phyloP scores from a whole-genome alignment of 306 rosid species.

The Delonix regia region DNA sequence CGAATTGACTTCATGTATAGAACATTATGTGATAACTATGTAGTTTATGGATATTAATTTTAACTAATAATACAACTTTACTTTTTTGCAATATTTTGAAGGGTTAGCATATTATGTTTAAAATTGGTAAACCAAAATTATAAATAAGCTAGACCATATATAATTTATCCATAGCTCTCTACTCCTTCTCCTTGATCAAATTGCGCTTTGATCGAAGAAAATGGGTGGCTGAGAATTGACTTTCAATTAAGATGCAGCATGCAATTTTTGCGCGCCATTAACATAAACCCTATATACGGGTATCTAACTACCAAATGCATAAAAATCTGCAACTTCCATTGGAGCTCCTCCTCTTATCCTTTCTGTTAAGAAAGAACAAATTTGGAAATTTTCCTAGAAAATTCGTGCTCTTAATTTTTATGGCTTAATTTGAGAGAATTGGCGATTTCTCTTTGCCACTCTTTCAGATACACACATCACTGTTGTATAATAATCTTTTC shows the following conservation, averaged over 20 bases:
- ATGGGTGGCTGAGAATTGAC: not conserved
- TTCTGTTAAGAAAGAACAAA: not conserved
- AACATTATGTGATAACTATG: too few relatives aligned
- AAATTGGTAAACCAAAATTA: too few relatives aligned
- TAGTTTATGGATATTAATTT: too few relatives aligned
- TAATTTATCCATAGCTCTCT: too few relatives aligned
- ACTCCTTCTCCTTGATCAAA: too few relatives aligned
- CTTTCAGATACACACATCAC: conserved; percentile 1
- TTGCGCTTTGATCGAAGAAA: too few relatives aligned
- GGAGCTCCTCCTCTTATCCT: not conserved
- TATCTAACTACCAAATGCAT: not conserved
- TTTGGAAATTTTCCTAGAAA: not conserved
- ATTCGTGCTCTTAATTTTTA: not conserved
- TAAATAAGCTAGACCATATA: too few relatives aligned
- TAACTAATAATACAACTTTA: too few relatives aligned
- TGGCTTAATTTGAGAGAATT: not conserved
- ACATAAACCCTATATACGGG: not conserved
- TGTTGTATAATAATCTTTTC: conserved; percentile 23
- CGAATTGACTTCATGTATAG: too few relatives aligned
- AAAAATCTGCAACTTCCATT: not conserved
- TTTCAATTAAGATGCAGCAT: not conserved
- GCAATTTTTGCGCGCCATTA: not conserved
- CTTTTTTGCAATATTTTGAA: too few relatives aligned
- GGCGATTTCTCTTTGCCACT: not conserved
- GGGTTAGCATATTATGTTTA: too few relatives aligned